Base-by-base conservation (phyloP, 139 green algal species). In the Volvox africanus region DNA sequence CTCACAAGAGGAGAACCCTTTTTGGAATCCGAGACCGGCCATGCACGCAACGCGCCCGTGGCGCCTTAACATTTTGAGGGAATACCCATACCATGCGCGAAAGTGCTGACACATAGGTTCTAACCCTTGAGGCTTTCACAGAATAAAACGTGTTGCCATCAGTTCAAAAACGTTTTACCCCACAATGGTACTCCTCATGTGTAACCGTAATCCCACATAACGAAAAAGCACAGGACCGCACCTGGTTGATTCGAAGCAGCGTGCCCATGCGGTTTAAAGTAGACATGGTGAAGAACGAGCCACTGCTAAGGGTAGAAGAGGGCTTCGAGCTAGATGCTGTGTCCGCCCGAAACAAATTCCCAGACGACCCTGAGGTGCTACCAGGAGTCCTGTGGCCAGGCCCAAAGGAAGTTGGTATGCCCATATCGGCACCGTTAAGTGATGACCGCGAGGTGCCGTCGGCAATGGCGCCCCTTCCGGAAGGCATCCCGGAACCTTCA, bases 221-320 rank as follows among this genome's bases (percentile, higher is more conserved):
- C 35, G 32, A 35, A 55, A 19, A 61, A 36, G 44, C 5, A 55
- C 65, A 30, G 65, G 65, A 73, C 71, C 79, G 9, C 30, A 88
- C 82, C 82, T 88, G 82, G 30, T 32, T 76, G 14, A 88, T 30
- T n/a, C 82, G 82, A 33, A 88, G 82, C 21, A 88, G 61, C 20
- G 28, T 87, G 81, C 81, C 81, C 81, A 87, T 77, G 16, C 61
- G n/a, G 33, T 88, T 88, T 30, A 88, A 78, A 21, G 82, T 61
- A 33, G 82, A 88, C 82, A 88, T 88, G 62, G 61, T 33, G 82
- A 88, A 88, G 33, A 88, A 88, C 9, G 82, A 88, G 2, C 82
- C 62, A 30, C 82, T 84, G 78, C 2, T 33, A 55, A 19, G 11
- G 36, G 16, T 67, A 18, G 78, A 1, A 1, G 78, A 67, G 13